Percentiles rank a stretch among this genome's conserved stretches.
These are phyloP conservation scores for Linderina pennispora DNA, from an alignment of 192 early-diverging fungal species.

Conservation along the genomic window DNA sequence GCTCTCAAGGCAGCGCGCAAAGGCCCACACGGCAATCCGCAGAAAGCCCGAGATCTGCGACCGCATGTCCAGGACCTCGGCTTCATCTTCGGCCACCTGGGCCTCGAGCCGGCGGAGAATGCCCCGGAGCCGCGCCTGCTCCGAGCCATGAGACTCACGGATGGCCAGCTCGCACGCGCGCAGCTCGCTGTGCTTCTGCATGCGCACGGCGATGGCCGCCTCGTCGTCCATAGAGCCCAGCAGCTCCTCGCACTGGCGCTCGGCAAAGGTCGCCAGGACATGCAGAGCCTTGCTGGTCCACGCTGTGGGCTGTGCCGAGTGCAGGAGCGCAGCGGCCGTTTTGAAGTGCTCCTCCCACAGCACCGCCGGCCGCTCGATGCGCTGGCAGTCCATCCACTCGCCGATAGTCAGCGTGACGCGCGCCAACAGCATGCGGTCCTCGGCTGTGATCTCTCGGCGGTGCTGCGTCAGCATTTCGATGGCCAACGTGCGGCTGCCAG, in stretches of 20 bases:
- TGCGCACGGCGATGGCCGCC: slow-evolving; percentile 27
- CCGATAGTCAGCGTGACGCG: slow-evolving; percentile 31
- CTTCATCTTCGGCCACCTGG: slow-evolving; percentile 29
- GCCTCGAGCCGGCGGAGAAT: slow-evolving; percentile 28
- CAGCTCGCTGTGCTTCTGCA: slow-evolving; percentile 36
- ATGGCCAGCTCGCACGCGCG: slow-evolving; percentile 27
- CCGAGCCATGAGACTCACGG: slow-evolving; percentile 3
- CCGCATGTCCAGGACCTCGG: slow-evolving; percentile 21
- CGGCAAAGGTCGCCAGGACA: slow-evolving; percentile 36
- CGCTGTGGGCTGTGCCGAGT: slow-evolving; percentile 16
- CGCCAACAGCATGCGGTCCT: slow-evolving; percentile 35
- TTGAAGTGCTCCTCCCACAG: slow-evolving; percentile 45
- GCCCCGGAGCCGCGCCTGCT: slow-evolving; percentile 11
- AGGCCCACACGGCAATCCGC: slow-evolving; percentile 34
- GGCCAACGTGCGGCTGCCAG: slow-evolving; percentile 25
- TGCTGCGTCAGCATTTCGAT: slow-evolving; percentile 35
- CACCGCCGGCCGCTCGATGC: slow-evolving; percentile 32
- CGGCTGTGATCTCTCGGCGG: slow-evolving; percentile 11
- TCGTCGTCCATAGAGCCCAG: slow-evolving; percentile 24
- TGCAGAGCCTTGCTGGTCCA: slow-evolving; percentile 43
- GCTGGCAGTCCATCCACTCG: slow-evolving; percentile 38
- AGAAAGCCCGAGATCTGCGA: slow-evolving; percentile 29
- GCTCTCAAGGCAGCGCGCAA: slow-evolving; percentile 30
- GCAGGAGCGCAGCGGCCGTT: slow-evolving; percentile 26
- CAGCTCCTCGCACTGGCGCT: slow-evolving; percentile 38